Evolutionary conservation across 495 filamentous ascomycete genomes (phyloP), one percentile per base, ranked within the genome.

Genomic region (Lophiotrema nucula): DNA sequence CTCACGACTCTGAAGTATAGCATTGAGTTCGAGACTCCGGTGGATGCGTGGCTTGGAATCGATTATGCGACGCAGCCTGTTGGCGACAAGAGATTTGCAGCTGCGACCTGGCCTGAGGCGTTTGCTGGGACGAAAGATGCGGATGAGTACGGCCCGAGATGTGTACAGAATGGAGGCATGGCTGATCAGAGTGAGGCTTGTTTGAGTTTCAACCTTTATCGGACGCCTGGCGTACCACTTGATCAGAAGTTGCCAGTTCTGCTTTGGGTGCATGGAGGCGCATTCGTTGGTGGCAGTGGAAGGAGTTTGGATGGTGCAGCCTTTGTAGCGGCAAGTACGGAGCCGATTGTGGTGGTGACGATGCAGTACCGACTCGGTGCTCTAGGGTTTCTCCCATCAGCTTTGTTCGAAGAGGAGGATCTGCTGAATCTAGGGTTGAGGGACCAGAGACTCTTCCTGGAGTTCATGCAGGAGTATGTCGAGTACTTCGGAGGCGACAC

Each of bases 321-420:
- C 6, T 59, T 64, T 33, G 56, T 64, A 1, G 48, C 18, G 6
- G 38, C 27, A 16, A 51, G 37, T 19, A 46, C 12, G 2, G 25
- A 53, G 12, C 55, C 54, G 8, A n/a, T 60, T 12, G 44, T 64
- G 25, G 56, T 56, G n/a, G 56, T 64, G 13, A 64, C 61, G 16
- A 11, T 50, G 15, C 48, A 64, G 26, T 64, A 64, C 39, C 55
- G 61, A 2, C 35, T 64, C 2, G 45, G 48, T 10, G 56, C 55
- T 6, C 38, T 64, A 13, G 61, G 55, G 8, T 53, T 15, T 16
- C 45, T 64, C 35, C 55, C 61, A 1, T 24, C 21, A 4, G 43
- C 42, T 5, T 26, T 56, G 10, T 50, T 59, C 23, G 60, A 46
- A 45, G 37, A 64, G 22, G 50, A 59, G 35, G 56, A 47, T 1